These are phyloP conservation scores for Pseudopediastrum boryanum DNA, from an alignment of 139 green algal genomes.

Conservation along the genomic window DNA sequence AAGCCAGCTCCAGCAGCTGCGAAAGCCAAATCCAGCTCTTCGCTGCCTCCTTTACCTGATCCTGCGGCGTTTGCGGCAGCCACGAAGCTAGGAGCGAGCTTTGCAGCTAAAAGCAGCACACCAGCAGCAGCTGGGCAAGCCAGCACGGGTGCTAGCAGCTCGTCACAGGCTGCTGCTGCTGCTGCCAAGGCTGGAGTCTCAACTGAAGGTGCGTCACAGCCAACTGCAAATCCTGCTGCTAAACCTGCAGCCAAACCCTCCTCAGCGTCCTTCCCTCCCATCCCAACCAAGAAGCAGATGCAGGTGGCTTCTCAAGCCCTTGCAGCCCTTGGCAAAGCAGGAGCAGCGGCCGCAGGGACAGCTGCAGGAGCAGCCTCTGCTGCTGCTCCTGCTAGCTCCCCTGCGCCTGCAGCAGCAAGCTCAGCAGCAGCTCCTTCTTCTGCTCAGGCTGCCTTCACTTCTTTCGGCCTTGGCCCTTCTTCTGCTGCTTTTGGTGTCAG, in stretches of 20 bases:
- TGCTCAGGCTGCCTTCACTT: background rate
- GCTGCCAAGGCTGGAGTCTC: background rate
- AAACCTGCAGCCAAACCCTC: background rate
- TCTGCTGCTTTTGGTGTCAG: background rate
- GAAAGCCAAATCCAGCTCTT: no score
- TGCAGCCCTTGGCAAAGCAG: background rate
- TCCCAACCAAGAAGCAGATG: background rate
- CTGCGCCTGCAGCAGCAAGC: background rate
- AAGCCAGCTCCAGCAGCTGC: background rate
- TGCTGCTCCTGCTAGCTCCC: background rate
- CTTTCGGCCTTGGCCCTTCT: background rate
- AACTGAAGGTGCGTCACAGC: background rate
- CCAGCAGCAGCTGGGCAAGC: no score
- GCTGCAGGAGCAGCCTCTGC: conserved; percentile 10
- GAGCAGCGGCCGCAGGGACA: no score
- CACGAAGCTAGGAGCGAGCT: no score
- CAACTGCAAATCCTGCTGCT: background rate
- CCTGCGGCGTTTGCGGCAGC: no score
- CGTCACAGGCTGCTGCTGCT: background rate
- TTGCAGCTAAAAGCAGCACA: no score
- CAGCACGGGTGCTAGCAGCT: background rate
- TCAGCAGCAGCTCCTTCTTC: background rate
- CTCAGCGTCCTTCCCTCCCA: background rate
- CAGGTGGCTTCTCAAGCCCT: background rate
- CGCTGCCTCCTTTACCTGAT: no score